Evolutionary conservation across 176 grass and related monocot genomes (phyloP).

Genomic region (Musa beccarii): DNA sequence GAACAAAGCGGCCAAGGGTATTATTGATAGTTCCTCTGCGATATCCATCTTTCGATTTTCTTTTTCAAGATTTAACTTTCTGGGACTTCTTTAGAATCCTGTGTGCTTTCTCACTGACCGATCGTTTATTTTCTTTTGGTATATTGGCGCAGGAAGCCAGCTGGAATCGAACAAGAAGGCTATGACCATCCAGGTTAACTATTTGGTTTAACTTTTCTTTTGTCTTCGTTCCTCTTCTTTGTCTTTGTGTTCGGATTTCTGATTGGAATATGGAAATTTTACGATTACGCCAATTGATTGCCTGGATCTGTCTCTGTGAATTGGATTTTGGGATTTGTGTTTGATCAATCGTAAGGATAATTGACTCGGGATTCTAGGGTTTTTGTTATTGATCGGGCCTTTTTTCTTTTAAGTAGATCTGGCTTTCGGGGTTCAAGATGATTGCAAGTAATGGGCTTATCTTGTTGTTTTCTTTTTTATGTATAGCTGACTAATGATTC

Average conservation of each 20-base stretch:
- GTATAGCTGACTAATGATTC: too few relatives aligned
- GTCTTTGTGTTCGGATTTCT: not conserved
- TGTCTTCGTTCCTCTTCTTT: not conserved
- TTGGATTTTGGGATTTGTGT: not conserved
- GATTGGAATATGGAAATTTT: not conserved
- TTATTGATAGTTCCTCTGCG: too few relatives aligned
- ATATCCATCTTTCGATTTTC: not conserved
- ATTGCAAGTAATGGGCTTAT: too few relatives aligned
- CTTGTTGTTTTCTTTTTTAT: too few relatives aligned
- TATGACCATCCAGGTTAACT: constrained; percentile 21
- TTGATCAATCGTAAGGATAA: not conserved
- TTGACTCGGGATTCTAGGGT: not conserved
- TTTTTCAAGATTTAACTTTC: not conserved
- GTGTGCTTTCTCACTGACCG: not conserved
- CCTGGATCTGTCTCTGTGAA: not conserved
- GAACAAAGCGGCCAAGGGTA: constrained; percentile 67
- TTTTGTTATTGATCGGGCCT: not conserved
- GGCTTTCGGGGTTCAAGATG: not conserved
- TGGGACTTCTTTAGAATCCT: not conserved
- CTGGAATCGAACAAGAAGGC: constrained; percentile 19
- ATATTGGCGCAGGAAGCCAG: constrained; percentile 12
- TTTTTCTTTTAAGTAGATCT: not conserved
- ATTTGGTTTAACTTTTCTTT: not conserved
- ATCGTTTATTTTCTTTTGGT: not conserved
- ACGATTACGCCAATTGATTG: not conserved